These are phyloP conservation scores for Nemophila menziesii DNA, from an alignment of 257 asterid species.

Conservation along the genomic window DNA sequence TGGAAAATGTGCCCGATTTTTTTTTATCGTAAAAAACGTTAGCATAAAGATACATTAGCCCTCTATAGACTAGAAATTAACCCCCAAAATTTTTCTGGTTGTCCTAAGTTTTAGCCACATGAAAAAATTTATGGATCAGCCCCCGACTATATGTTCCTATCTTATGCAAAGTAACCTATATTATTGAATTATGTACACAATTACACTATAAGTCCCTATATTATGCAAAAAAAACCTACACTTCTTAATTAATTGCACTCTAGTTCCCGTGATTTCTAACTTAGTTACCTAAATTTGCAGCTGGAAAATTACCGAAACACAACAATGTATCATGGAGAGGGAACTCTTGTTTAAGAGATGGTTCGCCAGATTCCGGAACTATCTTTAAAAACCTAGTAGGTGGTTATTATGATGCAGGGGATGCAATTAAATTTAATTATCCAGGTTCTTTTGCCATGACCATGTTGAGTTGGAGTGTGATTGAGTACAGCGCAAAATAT, in stretches of 20 bases:
- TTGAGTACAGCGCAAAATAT: slow-evolving; percentile 7
- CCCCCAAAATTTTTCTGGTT: no score
- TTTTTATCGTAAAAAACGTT: no score
- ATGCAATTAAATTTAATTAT: slow-evolving; percentile 3
- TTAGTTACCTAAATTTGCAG: neutral
- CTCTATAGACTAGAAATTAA: no score
- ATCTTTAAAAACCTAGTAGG: slow-evolving; percentile 2
- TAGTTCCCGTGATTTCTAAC: neutral
- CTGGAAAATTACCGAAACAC: slow-evolving; percentile 5
- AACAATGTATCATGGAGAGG: slow-evolving; percentile 10
- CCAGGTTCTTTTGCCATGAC: slow-evolving; percentile 8
- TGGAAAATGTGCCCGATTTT: no score
- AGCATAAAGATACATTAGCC: no score
- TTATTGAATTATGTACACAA: no score
- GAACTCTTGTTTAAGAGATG: slow-evolving; percentile 8
- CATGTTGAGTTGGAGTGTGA: slow-evolving; percentile 10
- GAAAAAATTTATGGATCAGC: no score
- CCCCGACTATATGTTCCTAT: no score
- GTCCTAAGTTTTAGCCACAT: no score
- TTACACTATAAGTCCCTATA: no score
- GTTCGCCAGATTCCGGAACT: neutral
- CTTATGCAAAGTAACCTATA: no score
- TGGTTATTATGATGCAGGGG: slow-evolving; percentile 7
- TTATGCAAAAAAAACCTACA: no score
- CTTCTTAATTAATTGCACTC: neutral